phyloP scores from a whole-genome alignment of 768 basidiomycete genomes.

The Favolaschia claudopus region DNA sequence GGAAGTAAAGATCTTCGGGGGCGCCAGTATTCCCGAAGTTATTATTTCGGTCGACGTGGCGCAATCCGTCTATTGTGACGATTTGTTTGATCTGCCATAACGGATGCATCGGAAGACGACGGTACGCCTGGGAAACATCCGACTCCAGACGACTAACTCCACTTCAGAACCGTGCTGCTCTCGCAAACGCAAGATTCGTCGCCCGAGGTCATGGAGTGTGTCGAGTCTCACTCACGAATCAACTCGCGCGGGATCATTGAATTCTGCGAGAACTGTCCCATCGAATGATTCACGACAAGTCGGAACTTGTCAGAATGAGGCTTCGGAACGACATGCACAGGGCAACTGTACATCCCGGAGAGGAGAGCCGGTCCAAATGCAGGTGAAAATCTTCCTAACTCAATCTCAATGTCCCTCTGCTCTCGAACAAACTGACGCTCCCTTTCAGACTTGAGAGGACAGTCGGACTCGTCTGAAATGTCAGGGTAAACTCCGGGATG shows the following conservation, averaged over 20 bases:
- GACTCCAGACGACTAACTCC: slow-evolving; percentile 37
- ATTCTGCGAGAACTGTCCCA: slow-evolving; percentile 35
- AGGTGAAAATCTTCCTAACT: slow-evolving; percentile 17
- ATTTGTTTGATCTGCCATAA: slow-evolving; percentile 52
- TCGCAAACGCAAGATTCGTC: slow-evolving; percentile 6
- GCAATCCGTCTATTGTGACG: slow-evolving; percentile 28
- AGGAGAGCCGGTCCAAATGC: slow-evolving; percentile 36
- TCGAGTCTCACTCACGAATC: slow-evolving; percentile 22
- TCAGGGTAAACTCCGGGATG: slow-evolving; percentile 11
- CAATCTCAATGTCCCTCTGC: slow-evolving; percentile 31
- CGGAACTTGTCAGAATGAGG: slow-evolving; percentile 35
- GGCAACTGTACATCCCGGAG: slow-evolving; percentile 44
- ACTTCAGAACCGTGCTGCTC: background rate
- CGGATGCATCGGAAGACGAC: slow-evolving; percentile 43
- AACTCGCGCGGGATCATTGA: slow-evolving; percentile 28
- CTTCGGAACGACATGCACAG: slow-evolving; percentile 44
- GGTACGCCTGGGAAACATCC: slow-evolving; percentile 46
- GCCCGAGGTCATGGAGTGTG: slow-evolving; percentile 20
- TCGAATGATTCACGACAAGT: slow-evolving; percentile 47
- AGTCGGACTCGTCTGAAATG: slow-evolving; percentile 22
- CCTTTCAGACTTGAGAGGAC: no score
- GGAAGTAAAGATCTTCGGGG: slow-evolving; percentile 34
- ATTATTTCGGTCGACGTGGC: slow-evolving; percentile 32
- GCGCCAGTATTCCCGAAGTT: slow-evolving; percentile 33
- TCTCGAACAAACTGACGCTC: slow-evolving; percentile 25